Evolutionary conservation across 129 eudicot species (phyloP).

Genomic region (Flaveria trinervia): DNA sequence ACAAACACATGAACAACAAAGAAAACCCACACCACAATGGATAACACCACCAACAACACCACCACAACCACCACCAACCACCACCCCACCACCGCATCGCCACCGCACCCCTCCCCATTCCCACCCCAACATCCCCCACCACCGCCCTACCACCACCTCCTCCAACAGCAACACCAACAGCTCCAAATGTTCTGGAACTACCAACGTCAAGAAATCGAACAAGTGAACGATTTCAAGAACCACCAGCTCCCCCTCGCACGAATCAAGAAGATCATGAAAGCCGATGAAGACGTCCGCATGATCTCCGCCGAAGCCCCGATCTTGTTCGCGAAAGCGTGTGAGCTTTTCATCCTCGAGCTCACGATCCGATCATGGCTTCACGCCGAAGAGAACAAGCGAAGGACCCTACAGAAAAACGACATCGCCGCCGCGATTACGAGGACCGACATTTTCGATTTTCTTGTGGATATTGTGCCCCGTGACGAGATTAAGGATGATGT

Average conservation of each 20-base stretch:
- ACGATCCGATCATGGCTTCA: constrained; percentile 87
- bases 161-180: constrained; percentile 80
- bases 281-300: constrained; percentile 82
- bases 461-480: constrained; percentile 78
- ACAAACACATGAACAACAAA: constrained; percentile 1
- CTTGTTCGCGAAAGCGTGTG: constrained; percentile 82
- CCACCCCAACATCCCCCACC: constrained; percentile 25
- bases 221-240: constrained; percentile 78
- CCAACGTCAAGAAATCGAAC: constrained; percentile 84
- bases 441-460: constrained; percentile 80
- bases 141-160: constrained; percentile 70
- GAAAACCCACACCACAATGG: constrained; percentile 18
- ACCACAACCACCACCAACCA: constrained; percentile 41
- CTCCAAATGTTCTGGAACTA: constrained; percentile 85
- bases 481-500: constrained; percentile 77
- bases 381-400: constrained; percentile 83
- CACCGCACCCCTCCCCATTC: constrained; percentile 32
- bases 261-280: constrained; percentile 73
- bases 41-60: constrained; percentile 22
- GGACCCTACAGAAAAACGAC: constrained; percentile 82
- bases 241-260: constrained; percentile 84
- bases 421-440: constrained; percentile 82
- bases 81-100: constrained; percentile 37
- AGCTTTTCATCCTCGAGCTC: constrained; percentile 78
- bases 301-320: constrained; percentile 91